Percentiles rank a stretch among this genome's conserved stretches.
phyloP scores from a whole-genome alignment of 345 rosid species.

The Lumnitzera racemosa region DNA sequence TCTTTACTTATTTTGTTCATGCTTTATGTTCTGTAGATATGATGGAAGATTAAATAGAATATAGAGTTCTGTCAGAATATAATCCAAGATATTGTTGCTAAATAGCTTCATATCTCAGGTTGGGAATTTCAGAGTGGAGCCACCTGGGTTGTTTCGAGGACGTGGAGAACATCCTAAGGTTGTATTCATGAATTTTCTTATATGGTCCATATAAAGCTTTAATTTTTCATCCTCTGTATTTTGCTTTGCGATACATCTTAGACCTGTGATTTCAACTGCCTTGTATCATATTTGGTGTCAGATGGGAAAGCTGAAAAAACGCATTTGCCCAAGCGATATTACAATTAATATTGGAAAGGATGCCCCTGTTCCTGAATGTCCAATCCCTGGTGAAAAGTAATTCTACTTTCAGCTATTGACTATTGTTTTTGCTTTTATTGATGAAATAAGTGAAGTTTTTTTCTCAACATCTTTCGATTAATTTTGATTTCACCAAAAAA shows the following conservation, averaged over 20 bases:
- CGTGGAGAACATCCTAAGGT: constrained; percentile 99
- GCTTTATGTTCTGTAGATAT: no score
- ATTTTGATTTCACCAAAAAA: neutral
- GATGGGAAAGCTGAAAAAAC: constrained; percentile 97
- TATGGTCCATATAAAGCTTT: no score
- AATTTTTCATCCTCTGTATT: no score
- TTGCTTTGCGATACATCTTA: no score
- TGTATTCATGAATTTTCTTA: constrained; percentile 2
- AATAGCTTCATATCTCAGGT: constrained; percentile 43
- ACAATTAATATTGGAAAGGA: constrained; percentile 93
- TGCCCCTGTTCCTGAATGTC: constrained; percentile 85
- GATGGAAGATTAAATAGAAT: no score
- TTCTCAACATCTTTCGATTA: no score
- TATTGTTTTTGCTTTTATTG: no score
- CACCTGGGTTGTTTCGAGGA: constrained; percentile 97
- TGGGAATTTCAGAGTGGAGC: constrained; percentile 99
- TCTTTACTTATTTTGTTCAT: no score
- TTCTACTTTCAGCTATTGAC: neutral
- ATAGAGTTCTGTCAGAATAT: constrained; percentile 11
- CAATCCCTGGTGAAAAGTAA: constrained; percentile 91
- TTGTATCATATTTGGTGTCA: constrained; percentile 21
- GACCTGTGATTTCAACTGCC: no score
- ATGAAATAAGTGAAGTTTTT: no score
- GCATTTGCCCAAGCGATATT: constrained; percentile 81
- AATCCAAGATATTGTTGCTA: constrained; percentile 2